phyloP scores from a whole-genome alignment of 805 yeast genomes.

The Scheffersomyces stipitis region DNA sequence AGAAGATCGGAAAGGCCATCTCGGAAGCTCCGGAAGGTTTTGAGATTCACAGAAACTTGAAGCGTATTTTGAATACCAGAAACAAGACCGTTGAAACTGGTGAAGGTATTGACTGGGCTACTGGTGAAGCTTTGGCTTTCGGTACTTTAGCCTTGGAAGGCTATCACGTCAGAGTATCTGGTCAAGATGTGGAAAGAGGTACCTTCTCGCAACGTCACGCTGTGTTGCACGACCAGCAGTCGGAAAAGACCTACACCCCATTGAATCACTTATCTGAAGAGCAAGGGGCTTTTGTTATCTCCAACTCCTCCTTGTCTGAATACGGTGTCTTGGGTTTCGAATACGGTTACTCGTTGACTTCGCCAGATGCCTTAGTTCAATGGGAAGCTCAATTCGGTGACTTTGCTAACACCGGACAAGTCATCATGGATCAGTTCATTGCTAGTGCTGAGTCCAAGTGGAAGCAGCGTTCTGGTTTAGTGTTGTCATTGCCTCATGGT shows the following conservation, averaged over 20 bases:
- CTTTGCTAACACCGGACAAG: conserved; percentile 99
- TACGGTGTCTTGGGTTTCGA: conserved; percentile 99
- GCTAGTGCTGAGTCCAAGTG: conserved; percentile 97
- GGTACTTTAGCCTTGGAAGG: conserved; percentile 93
- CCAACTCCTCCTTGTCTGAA: conserved; percentile 95
- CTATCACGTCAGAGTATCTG: conserved; percentile 93
- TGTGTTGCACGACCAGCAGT: conserved; percentile 92
- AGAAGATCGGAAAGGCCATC: conserved; percentile 73
- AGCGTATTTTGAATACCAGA: conserved; percentile 88
- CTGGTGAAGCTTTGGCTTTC: conserved; percentile 98
- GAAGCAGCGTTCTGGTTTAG: conserved; percentile 98
- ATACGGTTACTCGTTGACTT: conserved; percentile 96
- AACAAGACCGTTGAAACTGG: conserved; percentile 85
- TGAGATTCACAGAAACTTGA: conserved; percentile 90
- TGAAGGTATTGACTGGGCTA: conserved; percentile 97
- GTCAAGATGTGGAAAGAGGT: conserved; percentile 99
- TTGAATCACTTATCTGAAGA: conserved; percentile 73
- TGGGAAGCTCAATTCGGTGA: conserved; percentile 99
- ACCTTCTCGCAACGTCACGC: conserved; percentile 99
- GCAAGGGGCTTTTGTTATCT: conserved; percentile 84
- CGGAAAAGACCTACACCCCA: conserved; percentile 83
- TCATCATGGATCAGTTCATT: conserved; percentile 92
- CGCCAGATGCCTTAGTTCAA: conserved; percentile 94
- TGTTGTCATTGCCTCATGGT: conserved; percentile 96
- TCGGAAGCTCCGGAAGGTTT: conserved; percentile 86